These are phyloP conservation scores for Aspergillus ochraceoroseus DNA, from an alignment of 2,329 filamentous ascomycete genomes.

Conservation along the genomic window DNA sequence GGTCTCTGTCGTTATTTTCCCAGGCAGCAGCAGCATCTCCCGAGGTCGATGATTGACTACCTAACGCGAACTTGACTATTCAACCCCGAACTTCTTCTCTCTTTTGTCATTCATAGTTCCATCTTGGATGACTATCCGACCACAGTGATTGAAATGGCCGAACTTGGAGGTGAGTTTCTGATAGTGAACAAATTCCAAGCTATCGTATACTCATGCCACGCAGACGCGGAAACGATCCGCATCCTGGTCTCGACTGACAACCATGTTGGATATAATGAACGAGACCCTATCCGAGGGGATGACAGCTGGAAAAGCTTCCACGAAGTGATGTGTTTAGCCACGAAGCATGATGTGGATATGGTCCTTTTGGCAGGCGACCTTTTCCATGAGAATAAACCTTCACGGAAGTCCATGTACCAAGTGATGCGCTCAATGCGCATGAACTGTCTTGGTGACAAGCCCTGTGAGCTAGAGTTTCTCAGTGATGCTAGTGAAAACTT, in stretches of 20 bases:
- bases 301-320: constrained; percentile 97
- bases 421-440: constrained; percentile 91
- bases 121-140: too few species aligned
- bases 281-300: constrained; percentile 88
- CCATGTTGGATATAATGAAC: constrained; percentile 94
- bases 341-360: constrained; percentile 91
- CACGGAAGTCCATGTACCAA: constrained; percentile 90
- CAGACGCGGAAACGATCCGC: constrained; percentile 76
- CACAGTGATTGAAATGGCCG: too few species aligned
- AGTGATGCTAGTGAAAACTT: constrained; percentile 91
- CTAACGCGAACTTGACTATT: constrained; percentile 5
- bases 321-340: constrained; percentile 86
- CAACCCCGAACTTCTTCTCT: not conserved
- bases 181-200: not conserved
- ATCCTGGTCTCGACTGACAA: constrained; percentile 94
- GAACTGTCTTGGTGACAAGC: constrained; percentile 92
- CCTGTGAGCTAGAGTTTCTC: constrained; percentile 89
- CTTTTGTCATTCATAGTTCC: too few species aligned
- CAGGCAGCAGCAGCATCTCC: constrained; percentile 12
- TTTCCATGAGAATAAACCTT: constrained; percentile 98
- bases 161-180: constrained; percentile 25
- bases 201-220: constrained; percentile 1
- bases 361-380: constrained; percentile 89
- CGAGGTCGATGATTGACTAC: constrained; percentile 1
- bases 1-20: not conserved